Conservation (phyloP, 1,139 yeast species). For the Hemisphaericaspora lyxosophila region DNA sequence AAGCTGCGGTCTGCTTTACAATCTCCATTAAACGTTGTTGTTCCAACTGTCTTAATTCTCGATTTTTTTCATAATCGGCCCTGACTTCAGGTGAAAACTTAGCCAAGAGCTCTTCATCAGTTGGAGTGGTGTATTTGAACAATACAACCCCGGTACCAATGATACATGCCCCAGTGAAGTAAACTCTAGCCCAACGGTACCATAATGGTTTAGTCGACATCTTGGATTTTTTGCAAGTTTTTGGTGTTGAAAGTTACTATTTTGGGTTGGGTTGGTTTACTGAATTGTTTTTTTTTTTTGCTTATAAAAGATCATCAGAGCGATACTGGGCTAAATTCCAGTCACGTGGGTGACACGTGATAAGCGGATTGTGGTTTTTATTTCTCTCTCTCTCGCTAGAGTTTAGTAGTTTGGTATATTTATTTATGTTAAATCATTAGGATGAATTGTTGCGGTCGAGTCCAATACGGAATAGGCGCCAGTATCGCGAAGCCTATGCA, state of each 20-base stretch:
- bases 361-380: too few species aligned
- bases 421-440: too few species aligned
- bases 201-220: conserved; percentile 42
- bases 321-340: background rate
- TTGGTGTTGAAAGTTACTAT: background rate
- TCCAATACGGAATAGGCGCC: too few species aligned
- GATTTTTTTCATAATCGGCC: conserved; percentile 70
- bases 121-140: conserved; percentile 72
- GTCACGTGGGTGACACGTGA: too few species aligned
- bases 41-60: conserved; percentile 61
- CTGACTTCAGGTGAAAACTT: conserved; percentile 80
- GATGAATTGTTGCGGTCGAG: too few species aligned
- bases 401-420: too few species aligned
- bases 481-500: too few species aligned
- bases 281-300: conserved; percentile 1
- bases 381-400: background rate
- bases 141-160: conserved; percentile 67
- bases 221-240: too few species aligned
- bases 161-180: conserved; percentile 57
- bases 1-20: conserved; percentile 58
- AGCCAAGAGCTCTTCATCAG: conserved; percentile 76
- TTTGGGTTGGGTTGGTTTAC: background rate
- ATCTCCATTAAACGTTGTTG: conserved; percentile 66
- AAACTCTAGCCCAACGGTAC: conserved; percentile 62
- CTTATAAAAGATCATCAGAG: background rate